Conservation (phyloP, 257 asterid genomes). For the Solanum stenotomum region DNA sequence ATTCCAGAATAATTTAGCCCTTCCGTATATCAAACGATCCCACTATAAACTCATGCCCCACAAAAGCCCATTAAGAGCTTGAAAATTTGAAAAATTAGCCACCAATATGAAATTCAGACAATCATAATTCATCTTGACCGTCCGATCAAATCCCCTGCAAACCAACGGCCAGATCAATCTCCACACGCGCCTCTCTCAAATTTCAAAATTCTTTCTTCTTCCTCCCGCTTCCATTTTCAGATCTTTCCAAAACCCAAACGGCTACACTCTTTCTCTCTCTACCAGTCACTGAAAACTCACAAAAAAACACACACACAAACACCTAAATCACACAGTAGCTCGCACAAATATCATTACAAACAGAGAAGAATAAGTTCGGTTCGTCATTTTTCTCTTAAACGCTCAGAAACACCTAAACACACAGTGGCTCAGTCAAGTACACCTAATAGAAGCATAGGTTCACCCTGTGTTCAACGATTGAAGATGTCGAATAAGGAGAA, state of each 20-base stretch:
- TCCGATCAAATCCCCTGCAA: neutral
- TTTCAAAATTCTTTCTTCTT: constrained; percentile 20
- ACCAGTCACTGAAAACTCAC: neutral
- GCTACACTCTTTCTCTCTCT: neutral
- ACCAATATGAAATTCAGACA: neutral
- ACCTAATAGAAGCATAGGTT: neutral
- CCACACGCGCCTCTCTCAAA: constrained; percentile 25
- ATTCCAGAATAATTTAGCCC: too few relatives aligned
- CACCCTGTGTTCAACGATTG: neutral
- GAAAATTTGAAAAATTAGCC: neutral
- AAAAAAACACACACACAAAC: neutral
- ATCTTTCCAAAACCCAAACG: constrained; percentile 9
- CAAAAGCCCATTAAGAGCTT: neutral
- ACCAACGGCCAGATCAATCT: constrained; percentile 15
- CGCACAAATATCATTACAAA: neutral
- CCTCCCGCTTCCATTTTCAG: constrained; percentile 35
- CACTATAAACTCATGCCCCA: neutral
- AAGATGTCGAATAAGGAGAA: constrained; percentile 71
- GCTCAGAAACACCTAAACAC: neutral
- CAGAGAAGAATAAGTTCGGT: neutral
- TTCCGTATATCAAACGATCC: neutral
- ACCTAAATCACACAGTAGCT: neutral
- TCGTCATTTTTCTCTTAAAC: neutral
- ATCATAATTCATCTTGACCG: neutral
- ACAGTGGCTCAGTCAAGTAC: neutral